phyloP scores from a whole-genome alignment of 2,329 filamentous ascomycete species.

The Calonectria pseudoturangicola region DNA sequence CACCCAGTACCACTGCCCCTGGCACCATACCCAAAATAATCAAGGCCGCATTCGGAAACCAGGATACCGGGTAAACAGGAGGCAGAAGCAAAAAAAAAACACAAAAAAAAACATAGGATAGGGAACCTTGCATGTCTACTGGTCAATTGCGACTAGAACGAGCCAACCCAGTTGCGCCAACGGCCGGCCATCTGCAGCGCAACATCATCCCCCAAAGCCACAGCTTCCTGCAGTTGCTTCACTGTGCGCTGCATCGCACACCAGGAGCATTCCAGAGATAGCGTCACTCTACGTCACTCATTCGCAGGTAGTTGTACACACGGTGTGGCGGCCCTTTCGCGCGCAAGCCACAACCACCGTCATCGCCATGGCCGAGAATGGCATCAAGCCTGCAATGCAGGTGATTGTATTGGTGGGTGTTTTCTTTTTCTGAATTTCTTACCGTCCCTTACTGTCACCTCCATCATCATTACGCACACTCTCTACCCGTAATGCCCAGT shows the following conservation, averaged over 20 bases:
- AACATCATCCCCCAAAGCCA: conserved; percentile 10
- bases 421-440: conserved; percentile 31
- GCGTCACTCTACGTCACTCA: conserved; percentile 15
- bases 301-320: conserved; percentile 24
- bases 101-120: conserved; percentile 4
- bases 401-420: conserved; percentile 83
- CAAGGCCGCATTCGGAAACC: conserved; percentile 20
- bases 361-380: conserved; percentile 51
- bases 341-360: conserved; percentile 25
- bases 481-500: neutral
- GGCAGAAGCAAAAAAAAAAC: neutral
- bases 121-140: conserved; percentile 20
- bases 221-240: conserved; percentile 15
- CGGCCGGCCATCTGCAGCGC: conserved; percentile 27
- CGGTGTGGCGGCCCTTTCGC: conserved; percentile 28
- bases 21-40: conserved; percentile 19
- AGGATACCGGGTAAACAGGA: conserved; percentile 7
- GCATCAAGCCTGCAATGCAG: conserved; percentile 75
- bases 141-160: conserved; percentile 14
- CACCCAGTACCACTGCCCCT: neutral
- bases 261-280: neutral
- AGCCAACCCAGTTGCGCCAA: conserved; percentile 21
- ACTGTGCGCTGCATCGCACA: conserved; percentile 15
- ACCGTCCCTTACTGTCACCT: neutral
- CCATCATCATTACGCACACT: conserved; percentile 11